These are phyloP conservation scores for Cyberlindnera bimundalis DNA, from an alignment of 805 yeast genomes.

Conservation along the genomic window DNA sequence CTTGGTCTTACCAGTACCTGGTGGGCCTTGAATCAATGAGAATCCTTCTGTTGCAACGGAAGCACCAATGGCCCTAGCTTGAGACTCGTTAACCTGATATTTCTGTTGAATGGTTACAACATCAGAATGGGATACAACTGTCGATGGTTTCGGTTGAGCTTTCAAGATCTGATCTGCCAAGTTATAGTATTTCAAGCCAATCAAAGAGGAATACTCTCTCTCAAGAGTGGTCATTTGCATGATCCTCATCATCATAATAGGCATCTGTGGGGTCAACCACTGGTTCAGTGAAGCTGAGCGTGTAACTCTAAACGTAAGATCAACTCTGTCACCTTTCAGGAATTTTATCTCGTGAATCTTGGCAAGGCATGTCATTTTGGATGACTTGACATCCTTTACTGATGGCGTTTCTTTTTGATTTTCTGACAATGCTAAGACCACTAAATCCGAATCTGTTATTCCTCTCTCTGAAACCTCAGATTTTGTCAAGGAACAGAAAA, in stretches of 20 bases:
- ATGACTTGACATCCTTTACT: conserved; percentile 32
- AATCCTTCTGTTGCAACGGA: conserved; percentile 70
- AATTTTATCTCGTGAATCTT: conserved; percentile 71
- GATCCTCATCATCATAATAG: conserved; percentile 65
- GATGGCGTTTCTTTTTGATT: conserved; percentile 24
- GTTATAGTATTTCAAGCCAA: conserved; percentile 80
- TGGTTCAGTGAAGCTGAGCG: conserved; percentile 43
- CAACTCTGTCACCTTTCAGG: conserved; percentile 62
- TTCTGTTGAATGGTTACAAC: conserved; percentile 41
- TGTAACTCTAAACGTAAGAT: conserved; percentile 67
- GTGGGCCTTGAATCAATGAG: conserved; percentile 95
- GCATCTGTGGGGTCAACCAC: conserved; percentile 58
- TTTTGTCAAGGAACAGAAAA: conserved; percentile 68
- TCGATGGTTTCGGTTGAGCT: conserved; percentile 57
- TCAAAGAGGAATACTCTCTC: conserved; percentile 83
- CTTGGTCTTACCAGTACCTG: conserved; percentile 98
- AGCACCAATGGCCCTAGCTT: conserved; percentile 83
- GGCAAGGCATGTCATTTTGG: conserved; percentile 64
- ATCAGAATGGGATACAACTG: conserved; percentile 31
- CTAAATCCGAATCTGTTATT: conserved; percentile 71
- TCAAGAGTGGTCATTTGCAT: conserved; percentile 90
- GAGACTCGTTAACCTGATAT: conserved; percentile 77
- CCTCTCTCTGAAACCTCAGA: conserved; percentile 46
- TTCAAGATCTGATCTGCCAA: conserved; percentile 59
- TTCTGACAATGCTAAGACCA: conserved; percentile 50